Percentiles rank a stretch among this genome's conserved stretches.
Evolutionary conservation across 2,329 filamentous ascomycete genomes (phyloP).

Genomic region (Ophiostoma angusticollis): DNA sequence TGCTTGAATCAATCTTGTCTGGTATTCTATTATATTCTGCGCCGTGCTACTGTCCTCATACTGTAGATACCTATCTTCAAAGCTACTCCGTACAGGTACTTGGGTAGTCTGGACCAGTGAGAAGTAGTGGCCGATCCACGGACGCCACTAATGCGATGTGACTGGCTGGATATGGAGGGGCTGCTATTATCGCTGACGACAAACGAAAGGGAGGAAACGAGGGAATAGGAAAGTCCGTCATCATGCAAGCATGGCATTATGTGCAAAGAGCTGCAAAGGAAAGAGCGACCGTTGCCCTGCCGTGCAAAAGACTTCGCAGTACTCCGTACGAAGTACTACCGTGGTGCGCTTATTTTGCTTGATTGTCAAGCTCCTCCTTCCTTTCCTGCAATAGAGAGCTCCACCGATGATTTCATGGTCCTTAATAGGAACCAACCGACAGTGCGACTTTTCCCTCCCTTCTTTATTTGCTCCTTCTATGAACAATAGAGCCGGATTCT

Average conservation of each 20-base stretch:
- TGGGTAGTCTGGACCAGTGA: slow-evolving; percentile 13
- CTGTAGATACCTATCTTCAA: too few species aligned
- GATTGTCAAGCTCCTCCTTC: slow-evolving; percentile 1
- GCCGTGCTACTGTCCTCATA: too few species aligned
- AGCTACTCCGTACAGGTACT: too few species aligned
- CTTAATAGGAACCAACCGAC: too few species aligned
- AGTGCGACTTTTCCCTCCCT: too few species aligned
- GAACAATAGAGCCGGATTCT: background rate
- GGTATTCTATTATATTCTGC: too few species aligned
- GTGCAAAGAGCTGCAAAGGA: too few species aligned
- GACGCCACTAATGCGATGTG: slow-evolving; percentile 9
- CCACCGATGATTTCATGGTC: slow-evolving; percentile 7
- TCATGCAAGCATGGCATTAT: too few species aligned
- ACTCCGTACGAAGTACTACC: too few species aligned
- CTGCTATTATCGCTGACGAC: too few species aligned
- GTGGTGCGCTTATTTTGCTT: too few species aligned
- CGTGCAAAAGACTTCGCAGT: background rate
- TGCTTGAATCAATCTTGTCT: too few species aligned
- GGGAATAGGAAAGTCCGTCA: background rate
- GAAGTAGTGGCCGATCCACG: slow-evolving; percentile 12
- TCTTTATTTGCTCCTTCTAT: background rate
- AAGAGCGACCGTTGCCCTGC: background rate
- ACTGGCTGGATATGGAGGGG: slow-evolving; percentile 7
- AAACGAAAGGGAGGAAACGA: background rate
- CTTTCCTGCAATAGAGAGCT: slow-evolving; percentile 1